Base-by-base conservation (phyloP, 202 grass and related monocot species). In the Setaria viridis region DNA sequence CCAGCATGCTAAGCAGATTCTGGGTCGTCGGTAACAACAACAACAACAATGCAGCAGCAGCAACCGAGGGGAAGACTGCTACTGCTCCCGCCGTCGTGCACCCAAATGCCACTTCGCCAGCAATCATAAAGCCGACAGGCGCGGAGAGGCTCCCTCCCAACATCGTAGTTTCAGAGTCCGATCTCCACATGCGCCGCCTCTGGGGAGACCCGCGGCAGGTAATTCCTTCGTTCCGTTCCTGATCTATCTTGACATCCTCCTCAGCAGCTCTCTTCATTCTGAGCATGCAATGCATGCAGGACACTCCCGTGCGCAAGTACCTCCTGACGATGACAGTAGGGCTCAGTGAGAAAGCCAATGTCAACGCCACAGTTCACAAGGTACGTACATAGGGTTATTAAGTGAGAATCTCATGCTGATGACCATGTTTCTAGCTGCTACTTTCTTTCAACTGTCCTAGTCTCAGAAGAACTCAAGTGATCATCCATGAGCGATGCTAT, bases 71-170 rank as follows among this genome's bases (percentile, higher is more conserved):
- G 25, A 25, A 25, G 25, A 0, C 25, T 25, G 0, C 25, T 25
- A 25, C 39, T 41, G 39, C 39, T 41, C 39, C 39, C 6, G 39
- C 39, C 39, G 39, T 41, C 39, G 39, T 6, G 25, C 25, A 25
- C 25, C 25, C 39, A n/a, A 42, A 37, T 39, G 39, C 6, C 11
- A 29, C 35, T 5, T 0, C 39, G 0, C 5, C 39, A 41, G 39
- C 4, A 41, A 5, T 41, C 39, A 41, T 5, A 41, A 41, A 25
- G 25, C 25, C 25, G 25, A 25, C 4, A 75, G 90, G 93, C 11
- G 50, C 79, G 9, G 90, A 90, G 51, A 86, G 79, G 70, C 86
- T 95, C 53, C 90, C 93, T 0, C 86, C 90, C 0, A 88, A 84
- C 2, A 91, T 95, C 62, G 51, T 91, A 0, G 90, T 72, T 0